phyloP scores from a whole-genome alignment of 371 early-diverging fungal species.

The Blastocladiella emersonii region DNA sequence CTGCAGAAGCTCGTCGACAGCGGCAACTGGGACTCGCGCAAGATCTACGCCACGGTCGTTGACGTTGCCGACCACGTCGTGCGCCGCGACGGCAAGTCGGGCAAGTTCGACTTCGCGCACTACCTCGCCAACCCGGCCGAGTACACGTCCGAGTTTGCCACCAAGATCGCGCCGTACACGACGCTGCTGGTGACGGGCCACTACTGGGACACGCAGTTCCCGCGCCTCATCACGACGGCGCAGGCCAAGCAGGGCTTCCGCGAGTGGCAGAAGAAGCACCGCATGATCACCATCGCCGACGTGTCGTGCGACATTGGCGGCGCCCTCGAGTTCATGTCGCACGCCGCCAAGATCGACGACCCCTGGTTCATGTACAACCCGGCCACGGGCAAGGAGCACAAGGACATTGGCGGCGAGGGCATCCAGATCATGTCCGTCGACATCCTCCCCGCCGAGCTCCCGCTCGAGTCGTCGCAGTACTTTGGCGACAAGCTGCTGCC shows the following conservation, averaged over 20 bases:
- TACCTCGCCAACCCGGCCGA: constrained; percentile 66
- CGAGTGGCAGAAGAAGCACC: constrained; percentile 37
- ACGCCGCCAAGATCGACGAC: constrained; percentile 71
- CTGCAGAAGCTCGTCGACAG: constrained; percentile 42
- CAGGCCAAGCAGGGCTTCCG: constrained; percentile 55
- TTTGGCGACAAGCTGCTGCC: constrained; percentile 78
- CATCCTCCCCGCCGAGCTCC: constrained; percentile 90
- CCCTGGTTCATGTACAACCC: constrained; percentile 90
- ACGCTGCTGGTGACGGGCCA: constrained; percentile 84
- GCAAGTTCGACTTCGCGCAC: neutral
- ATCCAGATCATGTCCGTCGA: constrained; percentile 92
- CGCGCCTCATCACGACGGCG: constrained; percentile 72
- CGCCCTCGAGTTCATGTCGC: constrained; percentile 81
- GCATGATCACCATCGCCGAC: constrained; percentile 78
- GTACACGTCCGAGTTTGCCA: constrained; percentile 73
- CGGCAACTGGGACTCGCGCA: constrained; percentile 38
- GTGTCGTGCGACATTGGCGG: constrained; percentile 90
- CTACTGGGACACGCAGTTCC: constrained; percentile 81
- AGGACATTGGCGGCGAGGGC: constrained; percentile 63
- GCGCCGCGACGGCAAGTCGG: constrained; percentile 41
- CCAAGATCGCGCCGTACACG: constrained; percentile 79
- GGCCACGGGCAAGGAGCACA: constrained; percentile 47
- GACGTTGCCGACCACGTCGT: constrained; percentile 63
- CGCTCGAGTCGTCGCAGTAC: constrained; percentile 79
- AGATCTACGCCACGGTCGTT: constrained; percentile 67